Evolutionary conservation across 805 yeast genomes (phyloP).

Genomic region (Schwanniomyces polymorphus): DNA sequence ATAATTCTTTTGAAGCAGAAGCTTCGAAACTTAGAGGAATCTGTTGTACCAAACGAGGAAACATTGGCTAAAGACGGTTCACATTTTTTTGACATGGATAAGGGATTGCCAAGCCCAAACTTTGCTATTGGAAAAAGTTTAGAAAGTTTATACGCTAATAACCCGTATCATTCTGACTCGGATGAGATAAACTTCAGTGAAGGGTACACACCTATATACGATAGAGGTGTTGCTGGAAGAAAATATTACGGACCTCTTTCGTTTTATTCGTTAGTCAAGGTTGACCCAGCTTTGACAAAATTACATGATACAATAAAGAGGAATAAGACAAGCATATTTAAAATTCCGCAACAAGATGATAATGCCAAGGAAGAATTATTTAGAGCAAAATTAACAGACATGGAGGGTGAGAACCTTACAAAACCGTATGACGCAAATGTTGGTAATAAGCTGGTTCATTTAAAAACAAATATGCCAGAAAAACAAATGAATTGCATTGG

Average conservation of each 20-base stretch:
- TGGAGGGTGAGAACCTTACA: constrained; percentile 11
- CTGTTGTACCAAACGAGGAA: constrained; percentile 4
- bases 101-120: background rate
- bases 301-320: constrained; percentile 11
- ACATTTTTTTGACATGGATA: background rate
- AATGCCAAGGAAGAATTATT: constrained; percentile 3
- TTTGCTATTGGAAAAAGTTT: background rate
- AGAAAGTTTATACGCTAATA: background rate
- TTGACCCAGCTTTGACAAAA: constrained; percentile 20
- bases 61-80: background rate
- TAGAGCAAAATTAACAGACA: constrained; percentile 7
- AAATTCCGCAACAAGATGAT: background rate
- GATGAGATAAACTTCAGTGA: constrained; percentile 18
- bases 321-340: background rate
- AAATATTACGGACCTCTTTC: constrained; percentile 31
- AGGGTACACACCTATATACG: constrained; percentile 22
- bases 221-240: constrained; percentile 23
- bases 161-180: constrained; percentile 12
- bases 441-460: background rate
- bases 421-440: background rate
- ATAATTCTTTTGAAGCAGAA: constrained; percentile 11
- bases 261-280: constrained; percentile 26
- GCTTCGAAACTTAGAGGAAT: constrained; percentile 11
- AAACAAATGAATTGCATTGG: constrained; percentile 13
- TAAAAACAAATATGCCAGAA: background rate